Evolutionary conservation across 2,329 filamentous ascomycete genomes (phyloP), one percentile per base, ranked within the genome.

Genomic region (Penicillium sp.): DNA sequence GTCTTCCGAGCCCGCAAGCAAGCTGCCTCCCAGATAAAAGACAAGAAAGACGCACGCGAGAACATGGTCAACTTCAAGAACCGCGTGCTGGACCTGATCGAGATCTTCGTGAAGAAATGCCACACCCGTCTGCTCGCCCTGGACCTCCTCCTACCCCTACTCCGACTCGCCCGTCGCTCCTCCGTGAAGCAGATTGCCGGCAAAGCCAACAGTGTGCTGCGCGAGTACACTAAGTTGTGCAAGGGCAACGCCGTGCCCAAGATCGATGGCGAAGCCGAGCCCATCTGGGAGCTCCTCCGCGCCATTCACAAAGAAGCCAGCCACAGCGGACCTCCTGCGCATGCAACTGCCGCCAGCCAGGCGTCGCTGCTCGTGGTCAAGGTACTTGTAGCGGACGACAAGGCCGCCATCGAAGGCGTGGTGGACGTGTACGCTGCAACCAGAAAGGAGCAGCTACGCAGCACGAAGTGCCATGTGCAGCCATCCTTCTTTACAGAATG

Each of bases 21-120:
- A 66, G 74, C 74, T 13, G 72, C 74, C 1, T 84, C 78, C 65
- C 85, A 86, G 63, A 93, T 90, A 72, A 87, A 90, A 69, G 84
- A 93, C 62, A 86, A 86, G 60, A 88, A 88, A 63, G 86, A 91
- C 50, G 90, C 91, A 44, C 93, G 88, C 64, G 86, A 91, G 57
- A 89, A 83, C 16, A 87, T 97, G 63, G 74, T 95, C 60, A 90
- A 91, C 69, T 95, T 98, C 78, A 98, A 98, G 74, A 87, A 88
- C 68, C 86, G 90, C 34, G 85, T 96, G 5, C 79, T 97, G 4
- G 93, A 97, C 62, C 78, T 97, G 1, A 76, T 97, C 9, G 81
- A 86, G 50, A 86, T 93, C 53, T 97, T 89, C 67, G 77, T 93
- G 54, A 89, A 87, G 66, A 85, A 86, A 57, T 85, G 93, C 68